These are phyloP conservation scores for Tulasnella sp. DNA, from an alignment of 768 basidiomycete genomes.

Conservation along the genomic window DNA sequence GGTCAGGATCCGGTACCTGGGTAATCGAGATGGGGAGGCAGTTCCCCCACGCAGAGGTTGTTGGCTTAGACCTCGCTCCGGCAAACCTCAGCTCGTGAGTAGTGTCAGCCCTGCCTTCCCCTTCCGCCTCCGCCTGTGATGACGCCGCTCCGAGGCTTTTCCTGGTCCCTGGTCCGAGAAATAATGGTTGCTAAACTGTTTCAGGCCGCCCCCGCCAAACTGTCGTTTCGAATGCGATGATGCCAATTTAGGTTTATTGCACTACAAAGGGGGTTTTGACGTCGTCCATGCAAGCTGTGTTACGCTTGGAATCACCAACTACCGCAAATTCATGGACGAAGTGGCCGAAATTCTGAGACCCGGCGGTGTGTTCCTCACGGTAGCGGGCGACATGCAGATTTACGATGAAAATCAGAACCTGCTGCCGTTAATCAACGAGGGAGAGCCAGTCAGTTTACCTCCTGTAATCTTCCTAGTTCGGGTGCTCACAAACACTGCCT, in stretches of 20 bases:
- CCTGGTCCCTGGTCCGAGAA: too few species aligned
- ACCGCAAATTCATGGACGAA: not conserved
- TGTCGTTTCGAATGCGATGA: constrained; percentile 10
- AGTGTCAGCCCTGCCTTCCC: too few species aligned
- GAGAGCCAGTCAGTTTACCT: not conserved
- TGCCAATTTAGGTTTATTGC: not conserved
- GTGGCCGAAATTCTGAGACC: not conserved
- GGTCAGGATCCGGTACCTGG: constrained; percentile 9
- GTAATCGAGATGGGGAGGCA: constrained; percentile 10
- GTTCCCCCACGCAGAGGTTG: constrained; percentile 10
- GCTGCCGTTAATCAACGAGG: not conserved
- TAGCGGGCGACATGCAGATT: constrained; percentile 10
- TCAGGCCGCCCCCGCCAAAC: not conserved
- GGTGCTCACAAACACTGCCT: not conserved
- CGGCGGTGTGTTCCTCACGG: constrained; percentile 13
- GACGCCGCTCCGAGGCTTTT: too few species aligned
- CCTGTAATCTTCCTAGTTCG: not conserved
- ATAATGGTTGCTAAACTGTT: not conserved
- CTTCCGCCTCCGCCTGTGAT: too few species aligned
- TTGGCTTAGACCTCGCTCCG: constrained; percentile 3
- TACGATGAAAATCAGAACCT: not conserved
- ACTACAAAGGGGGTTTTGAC: not conserved
- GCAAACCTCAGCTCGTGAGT: constrained; percentile 1
- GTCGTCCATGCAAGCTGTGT: not conserved
- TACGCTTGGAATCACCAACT: not conserved